A percentile compares a stretch with the other conserved stretches of the same genome.
phyloP scores from a whole-genome alignment of 1,284 basidiomycete species.

The Fomitopsis pinicola region DNA sequence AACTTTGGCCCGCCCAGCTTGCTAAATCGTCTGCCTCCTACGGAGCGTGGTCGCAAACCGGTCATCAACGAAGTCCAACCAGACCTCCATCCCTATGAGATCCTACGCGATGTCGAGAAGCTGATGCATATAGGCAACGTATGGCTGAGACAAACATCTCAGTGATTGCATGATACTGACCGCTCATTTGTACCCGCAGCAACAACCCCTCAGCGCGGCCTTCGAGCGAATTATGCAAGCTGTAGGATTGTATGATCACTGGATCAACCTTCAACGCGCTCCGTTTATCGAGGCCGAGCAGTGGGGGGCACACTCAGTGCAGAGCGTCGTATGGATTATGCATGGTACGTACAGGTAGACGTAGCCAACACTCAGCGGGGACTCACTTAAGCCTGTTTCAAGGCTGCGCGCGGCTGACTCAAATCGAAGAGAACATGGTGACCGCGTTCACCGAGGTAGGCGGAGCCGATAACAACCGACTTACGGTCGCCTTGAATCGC shows the following conservation, averaged over 20 bases:
- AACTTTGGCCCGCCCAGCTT: constrained; percentile 38
- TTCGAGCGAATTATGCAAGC: constrained; percentile 68
- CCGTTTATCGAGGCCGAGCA: constrained; percentile 52
- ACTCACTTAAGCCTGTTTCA: not conserved
- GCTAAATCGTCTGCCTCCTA: constrained; percentile 60
- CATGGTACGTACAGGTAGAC: constrained; percentile 42
- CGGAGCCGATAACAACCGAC: constrained; percentile 53
- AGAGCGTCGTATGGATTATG: constrained; percentile 66
- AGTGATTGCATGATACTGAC: not conserved
- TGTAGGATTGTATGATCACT: constrained; percentile 65
- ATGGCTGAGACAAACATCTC: constrained; percentile 8
- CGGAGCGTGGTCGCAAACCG: constrained; percentile 40
- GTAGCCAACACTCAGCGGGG: not conserved
- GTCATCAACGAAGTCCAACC: constrained; percentile 72
- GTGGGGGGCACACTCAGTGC: constrained; percentile 68
- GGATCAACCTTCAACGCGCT: constrained; percentile 52
- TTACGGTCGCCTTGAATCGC: constrained; percentile 58
- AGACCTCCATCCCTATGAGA: constrained; percentile 69
- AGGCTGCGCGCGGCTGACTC: constrained; percentile 68
- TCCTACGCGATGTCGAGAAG: constrained; percentile 69
- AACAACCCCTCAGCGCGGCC: constrained; percentile 65
- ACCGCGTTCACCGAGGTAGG: constrained; percentile 58
- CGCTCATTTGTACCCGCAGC: constrained; percentile 34
- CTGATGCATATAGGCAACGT: constrained; percentile 54
- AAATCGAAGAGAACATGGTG: constrained; percentile 66